phyloP scores from a whole-genome alignment of 1,139 yeast genomes.

The Yamadazyma dushanensis region DNA sequence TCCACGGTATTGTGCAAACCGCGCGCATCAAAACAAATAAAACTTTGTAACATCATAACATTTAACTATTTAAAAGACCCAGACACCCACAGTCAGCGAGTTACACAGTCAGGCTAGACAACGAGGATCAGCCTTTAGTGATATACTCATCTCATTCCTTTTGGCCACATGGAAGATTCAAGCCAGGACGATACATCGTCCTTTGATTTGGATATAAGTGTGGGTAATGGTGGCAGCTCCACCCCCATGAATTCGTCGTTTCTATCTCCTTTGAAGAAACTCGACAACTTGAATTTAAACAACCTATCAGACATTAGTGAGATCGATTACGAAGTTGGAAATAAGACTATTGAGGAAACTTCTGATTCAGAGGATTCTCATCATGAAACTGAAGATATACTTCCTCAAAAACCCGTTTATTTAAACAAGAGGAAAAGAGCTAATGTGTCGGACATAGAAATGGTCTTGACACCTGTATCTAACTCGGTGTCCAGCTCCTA shows the following conservation, averaged over 20 bases:
- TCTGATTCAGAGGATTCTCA: background rate
- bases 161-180: slow-evolving; percentile 12
- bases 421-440: slow-evolving; percentile 16
- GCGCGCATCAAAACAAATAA: too few species aligned
- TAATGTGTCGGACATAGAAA: slow-evolving; percentile 21
- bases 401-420: slow-evolving; percentile 10
- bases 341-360: slow-evolving; percentile 18
- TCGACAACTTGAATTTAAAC: slow-evolving; percentile 31
- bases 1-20: too few species aligned
- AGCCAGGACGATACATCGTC: slow-evolving; percentile 16
- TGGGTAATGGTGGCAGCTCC: slow-evolving; percentile 16
- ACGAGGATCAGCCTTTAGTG: too few species aligned
- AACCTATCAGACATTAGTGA: slow-evolving; percentile 16
- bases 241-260: slow-evolving; percentile 27
- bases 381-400: slow-evolving; percentile 4
- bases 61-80: too few species aligned
- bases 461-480: slow-evolving; percentile 20
- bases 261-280: slow-evolving; percentile 37
- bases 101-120: too few species aligned
- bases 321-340: slow-evolving; percentile 16
- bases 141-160: too few species aligned
- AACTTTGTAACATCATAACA: too few species aligned
- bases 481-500: slow-evolving; percentile 6
- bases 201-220: slow-evolving; percentile 12
- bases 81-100: too few species aligned